Percentiles rank a stretch among this genome's conserved stretches.
Evolutionary conservation across 352 stramenopile genomes (phyloP).

Genomic region (Globisporangium emineosum): DNA sequence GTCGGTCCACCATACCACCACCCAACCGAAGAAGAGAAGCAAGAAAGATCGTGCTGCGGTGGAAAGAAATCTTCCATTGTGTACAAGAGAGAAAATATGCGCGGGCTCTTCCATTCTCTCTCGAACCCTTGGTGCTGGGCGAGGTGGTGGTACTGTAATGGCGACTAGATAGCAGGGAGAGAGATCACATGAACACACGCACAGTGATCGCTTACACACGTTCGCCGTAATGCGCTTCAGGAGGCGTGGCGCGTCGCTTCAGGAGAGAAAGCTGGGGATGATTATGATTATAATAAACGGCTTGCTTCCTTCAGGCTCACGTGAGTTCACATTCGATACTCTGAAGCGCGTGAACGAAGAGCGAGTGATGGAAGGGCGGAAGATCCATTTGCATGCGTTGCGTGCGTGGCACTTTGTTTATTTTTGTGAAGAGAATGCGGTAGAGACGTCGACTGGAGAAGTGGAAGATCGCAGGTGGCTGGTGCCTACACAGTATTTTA

Average conservation of each 20-base stretch:
- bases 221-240: too few species aligned
- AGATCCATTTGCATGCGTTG: background rate
- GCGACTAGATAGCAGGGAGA: too few species aligned
- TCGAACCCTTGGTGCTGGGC: too few species aligned
- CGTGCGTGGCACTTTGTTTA: background rate
- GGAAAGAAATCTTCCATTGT: background rate
- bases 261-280: too few species aligned
- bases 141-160: too few species aligned
- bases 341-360: too few species aligned
- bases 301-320: background rate
- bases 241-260: too few species aligned
- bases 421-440: background rate
- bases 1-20: background rate
- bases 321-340: too few species aligned
- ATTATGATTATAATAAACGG: too few species aligned
- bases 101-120: background rate
- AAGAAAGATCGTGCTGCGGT: conserved; percentile 2
- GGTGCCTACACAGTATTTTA: background rate
- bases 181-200: too few species aligned
- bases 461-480: background rate
- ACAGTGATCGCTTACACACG: too few species aligned
- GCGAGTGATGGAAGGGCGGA: background rate
- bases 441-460: background rate
- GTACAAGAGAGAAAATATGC: background rate
- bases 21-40: background rate